phyloP scores from a whole-genome alignment of 305 asterid species.

The Plantago rigida region DNA sequence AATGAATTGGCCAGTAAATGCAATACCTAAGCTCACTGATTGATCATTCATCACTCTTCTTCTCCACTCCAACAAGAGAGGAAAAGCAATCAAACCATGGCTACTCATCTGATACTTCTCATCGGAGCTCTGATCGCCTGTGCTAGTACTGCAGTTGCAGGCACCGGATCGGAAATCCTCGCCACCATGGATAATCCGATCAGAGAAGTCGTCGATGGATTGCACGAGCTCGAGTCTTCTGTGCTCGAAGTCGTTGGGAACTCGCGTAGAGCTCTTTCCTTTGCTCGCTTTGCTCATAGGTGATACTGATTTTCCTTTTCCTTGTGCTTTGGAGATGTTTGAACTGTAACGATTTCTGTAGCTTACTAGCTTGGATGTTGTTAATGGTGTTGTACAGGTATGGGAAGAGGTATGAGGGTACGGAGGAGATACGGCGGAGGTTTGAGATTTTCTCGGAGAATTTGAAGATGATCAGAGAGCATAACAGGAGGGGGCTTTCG shows the following conservation, averaged over 20 bases:
- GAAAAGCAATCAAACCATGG: slow-evolving; percentile 25
- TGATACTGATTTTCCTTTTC: slow-evolving; percentile 4
- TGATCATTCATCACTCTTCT: too few species aligned
- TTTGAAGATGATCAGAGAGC: slow-evolving; percentile 63
- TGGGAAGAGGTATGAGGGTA: slow-evolving; percentile 57
- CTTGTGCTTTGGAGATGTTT: neutral
- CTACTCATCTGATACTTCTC: slow-evolving; percentile 31
- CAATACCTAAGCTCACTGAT: too few species aligned
- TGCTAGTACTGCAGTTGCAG: slow-evolving; percentile 11
- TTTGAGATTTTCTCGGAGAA: slow-evolving; percentile 56
- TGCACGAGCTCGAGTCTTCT: slow-evolving; percentile 50
- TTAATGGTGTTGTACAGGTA: slow-evolving; percentile 33
- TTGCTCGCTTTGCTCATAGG: slow-evolving; percentile 81
- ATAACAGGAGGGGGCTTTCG: slow-evolving; percentile 69
- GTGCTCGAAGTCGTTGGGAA: slow-evolving; percentile 48
- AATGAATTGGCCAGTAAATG: too few species aligned
- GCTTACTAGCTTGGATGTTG: too few species aligned
- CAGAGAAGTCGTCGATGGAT: slow-evolving; percentile 63
- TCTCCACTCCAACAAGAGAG: too few species aligned
- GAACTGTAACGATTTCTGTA: neutral
- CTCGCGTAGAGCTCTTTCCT: slow-evolving; percentile 60
- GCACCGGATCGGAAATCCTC: slow-evolving; percentile 32
- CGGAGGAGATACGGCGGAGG: slow-evolving; percentile 62
- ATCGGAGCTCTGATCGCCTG: slow-evolving; percentile 37
- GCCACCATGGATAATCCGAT: slow-evolving; percentile 40